Percentiles rank a stretch among this genome's conserved stretches.
Conservation (phyloP, 768 basidiomycete genomes). For the Amanita pseudoporphyria region DNA sequence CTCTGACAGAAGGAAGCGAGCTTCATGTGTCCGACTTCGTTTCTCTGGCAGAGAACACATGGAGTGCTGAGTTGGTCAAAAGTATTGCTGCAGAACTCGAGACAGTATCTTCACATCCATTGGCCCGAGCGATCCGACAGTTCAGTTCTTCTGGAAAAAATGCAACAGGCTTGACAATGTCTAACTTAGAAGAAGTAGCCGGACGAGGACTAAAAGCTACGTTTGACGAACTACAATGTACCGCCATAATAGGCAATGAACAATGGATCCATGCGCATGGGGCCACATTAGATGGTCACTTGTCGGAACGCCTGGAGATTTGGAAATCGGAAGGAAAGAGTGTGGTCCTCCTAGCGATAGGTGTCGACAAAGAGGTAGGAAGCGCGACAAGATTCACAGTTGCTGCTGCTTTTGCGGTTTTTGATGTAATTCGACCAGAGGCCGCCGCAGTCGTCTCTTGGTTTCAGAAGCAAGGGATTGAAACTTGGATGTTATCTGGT, state of each 20-base stretch:
- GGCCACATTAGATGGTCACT: conserved; percentile 20
- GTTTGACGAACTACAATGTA: conserved; percentile 29
- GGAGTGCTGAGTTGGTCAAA: conserved; percentile 30
- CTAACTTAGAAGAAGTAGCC: conserved; percentile 45
- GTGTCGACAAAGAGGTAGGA: conserved; percentile 10
- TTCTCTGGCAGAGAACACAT: conserved; percentile 13
- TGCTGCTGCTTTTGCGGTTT: conserved; percentile 48
- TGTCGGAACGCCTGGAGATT: conserved; percentile 23
- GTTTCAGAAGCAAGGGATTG: conserved; percentile 44
- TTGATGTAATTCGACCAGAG: conserved; percentile 55
- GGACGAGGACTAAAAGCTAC: conserved; percentile 54
- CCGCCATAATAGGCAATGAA: conserved; percentile 62
- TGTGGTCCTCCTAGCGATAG: conserved; percentile 52
- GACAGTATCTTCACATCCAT: conserved; percentile 51
- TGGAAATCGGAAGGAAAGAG: conserved; percentile 69
- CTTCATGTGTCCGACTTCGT: conserved; percentile 46
- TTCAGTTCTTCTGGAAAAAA: conserved; percentile 25
- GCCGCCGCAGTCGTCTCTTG: conserved; percentile 43
- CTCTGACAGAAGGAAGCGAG: conserved; percentile 59
- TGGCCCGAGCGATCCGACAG: conserved; percentile 48
- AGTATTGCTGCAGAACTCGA: conserved; percentile 51
- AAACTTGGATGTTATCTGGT: conserved; percentile 77
- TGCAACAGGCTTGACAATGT: conserved; percentile 5
- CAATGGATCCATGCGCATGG: conserved; percentile 48
- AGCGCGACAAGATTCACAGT: conserved; percentile 14